Percentiles rank a stretch among this genome's conserved stretches.
These are phyloP conservation scores for Wickerhamiella azyma DNA, from an alignment of 805 yeast species.

Conservation along the genomic window DNA sequence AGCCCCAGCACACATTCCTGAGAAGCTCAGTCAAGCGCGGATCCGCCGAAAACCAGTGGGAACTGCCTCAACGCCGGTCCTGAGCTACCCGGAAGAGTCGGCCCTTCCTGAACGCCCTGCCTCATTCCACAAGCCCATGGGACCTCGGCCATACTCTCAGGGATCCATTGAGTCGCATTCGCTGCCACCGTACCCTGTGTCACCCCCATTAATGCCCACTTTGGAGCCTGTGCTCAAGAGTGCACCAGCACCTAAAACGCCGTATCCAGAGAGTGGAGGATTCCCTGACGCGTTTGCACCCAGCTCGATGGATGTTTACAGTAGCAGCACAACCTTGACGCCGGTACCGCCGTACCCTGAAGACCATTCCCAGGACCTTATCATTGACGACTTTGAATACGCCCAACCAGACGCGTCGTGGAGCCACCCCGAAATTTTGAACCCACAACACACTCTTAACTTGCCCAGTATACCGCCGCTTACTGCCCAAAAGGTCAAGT, in stretches of 20 bases:
- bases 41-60: neutral
- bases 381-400: constrained; percentile 10
- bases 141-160: neutral
- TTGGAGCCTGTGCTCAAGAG: neutral
- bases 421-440: neutral
- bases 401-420: constrained; percentile 9
- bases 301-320: neutral
- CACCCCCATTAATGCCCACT: neutral
- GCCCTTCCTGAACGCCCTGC: neutral
- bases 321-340: constrained; percentile 11
- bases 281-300: neutral
- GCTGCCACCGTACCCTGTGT: neutral
- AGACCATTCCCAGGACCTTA: constrained; percentile 10
- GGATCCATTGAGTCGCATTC: neutral
- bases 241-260: neutral
- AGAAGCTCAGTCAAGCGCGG: neutral
- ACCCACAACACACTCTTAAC: constrained; percentile 8
- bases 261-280: neutral
- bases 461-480: constrained; percentile 18
- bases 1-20: neutral
- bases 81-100: neutral
- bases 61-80: neutral
- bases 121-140: neutral
- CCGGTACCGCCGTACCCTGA: constrained; percentile 15
- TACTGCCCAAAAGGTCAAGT: constrained; percentile 13